Base-by-base conservation (phyloP, 2,329 filamentous ascomycete species). In the Trichocomaceae sp. region DNA sequence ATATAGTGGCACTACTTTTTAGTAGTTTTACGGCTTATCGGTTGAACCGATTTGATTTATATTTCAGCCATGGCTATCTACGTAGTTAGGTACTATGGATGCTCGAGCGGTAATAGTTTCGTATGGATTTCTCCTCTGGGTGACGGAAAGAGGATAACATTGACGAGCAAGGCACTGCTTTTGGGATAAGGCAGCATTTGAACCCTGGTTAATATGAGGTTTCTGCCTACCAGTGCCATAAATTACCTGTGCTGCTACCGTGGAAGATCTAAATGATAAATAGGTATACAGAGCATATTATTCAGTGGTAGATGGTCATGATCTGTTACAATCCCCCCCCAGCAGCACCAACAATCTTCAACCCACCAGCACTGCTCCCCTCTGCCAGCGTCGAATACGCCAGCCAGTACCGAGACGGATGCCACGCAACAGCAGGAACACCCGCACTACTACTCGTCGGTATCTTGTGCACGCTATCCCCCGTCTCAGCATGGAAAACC, bases 401-500 rank as follows among this genome's bases (percentile, higher is more conserved):
- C 57, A 78, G 60, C 72, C 73, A 77, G 58, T 78, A 78, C 31
- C 74, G 65, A 50, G 69, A 74, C 2, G 76, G 76, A 67, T 78
- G 76, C 76, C 76, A 78, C 31, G 73, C 75, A 23, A 78, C 75
- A 47, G 73, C 75, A 3, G 72, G 75, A 19, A 77, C 69, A 19
- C 71, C 70, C 2, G 69, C 66, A 2, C n/a, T n/a, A n/a, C n/a
- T n/a, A n/a, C 70, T 65, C 4, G 70, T 72, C 6, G 72, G 66
- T 26, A 78, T 68, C 9, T 73, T 77, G 55, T 75, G 71, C 4
- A 78, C 73, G 35, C 70, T 74, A 55, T 78, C 76, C 2, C 76
- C 76, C 0, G 72, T 75, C 60, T 78, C 76, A 8, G 75, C 75
- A 59, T 78, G 76, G 62, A 76, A 77, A 42, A 78, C 75, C 58